phyloP scores from a whole-genome alignment of 352 stramenopile species.

The Pythium dissotocum region DNA sequence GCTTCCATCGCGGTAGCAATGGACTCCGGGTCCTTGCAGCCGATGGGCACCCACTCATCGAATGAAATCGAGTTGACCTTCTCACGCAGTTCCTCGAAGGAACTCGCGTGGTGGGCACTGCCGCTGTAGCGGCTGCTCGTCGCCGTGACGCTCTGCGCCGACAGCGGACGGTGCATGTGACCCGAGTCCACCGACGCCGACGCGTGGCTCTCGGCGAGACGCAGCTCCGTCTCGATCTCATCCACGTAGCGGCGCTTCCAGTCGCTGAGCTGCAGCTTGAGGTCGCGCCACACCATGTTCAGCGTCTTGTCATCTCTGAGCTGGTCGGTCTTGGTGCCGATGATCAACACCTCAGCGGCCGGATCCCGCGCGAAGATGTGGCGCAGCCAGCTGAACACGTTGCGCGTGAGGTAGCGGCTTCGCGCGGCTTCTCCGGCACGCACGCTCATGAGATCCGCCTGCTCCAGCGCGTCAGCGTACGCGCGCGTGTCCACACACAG shows the following conservation, averaged over 20 bases:
- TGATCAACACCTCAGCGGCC: slow-evolving; percentile 16
- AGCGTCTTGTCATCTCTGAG: slow-evolving; percentile 8
- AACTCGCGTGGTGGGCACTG: slow-evolving; percentile 19
- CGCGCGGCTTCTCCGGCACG: slow-evolving; percentile 10
- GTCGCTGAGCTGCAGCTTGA: slow-evolving; percentile 15
- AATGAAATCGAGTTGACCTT: slow-evolving; percentile 23
- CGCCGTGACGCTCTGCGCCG: neutral
- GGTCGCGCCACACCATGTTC: slow-evolving; percentile 12
- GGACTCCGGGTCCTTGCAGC: slow-evolving; percentile 13
- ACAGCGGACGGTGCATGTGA: neutral
- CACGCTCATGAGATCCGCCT: slow-evolving; percentile 3
- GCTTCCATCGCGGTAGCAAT: slow-evolving; percentile 6
- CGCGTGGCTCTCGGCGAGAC: slow-evolving; percentile 9
- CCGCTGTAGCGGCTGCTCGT: slow-evolving; percentile 17
- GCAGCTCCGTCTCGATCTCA: slow-evolving; percentile 17
- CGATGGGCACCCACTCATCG: slow-evolving; percentile 16
- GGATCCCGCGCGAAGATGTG: slow-evolving; percentile 23
- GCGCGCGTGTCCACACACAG: slow-evolving; percentile 19
- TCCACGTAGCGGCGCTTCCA: slow-evolving; percentile 25
- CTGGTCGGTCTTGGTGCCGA: slow-evolving; percentile 26
- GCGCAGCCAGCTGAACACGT: slow-evolving; percentile 25
- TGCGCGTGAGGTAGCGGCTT: slow-evolving; percentile 11
- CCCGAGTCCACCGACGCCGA: neutral
- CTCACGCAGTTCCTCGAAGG: slow-evolving; percentile 21
- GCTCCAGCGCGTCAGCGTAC: slow-evolving; percentile 15